Evolutionary conservation across 352 stramenopile genomes (phyloP), one percentile per base, ranked within the genome.

Genomic region (Phytophthora ohioensis): DNA sequence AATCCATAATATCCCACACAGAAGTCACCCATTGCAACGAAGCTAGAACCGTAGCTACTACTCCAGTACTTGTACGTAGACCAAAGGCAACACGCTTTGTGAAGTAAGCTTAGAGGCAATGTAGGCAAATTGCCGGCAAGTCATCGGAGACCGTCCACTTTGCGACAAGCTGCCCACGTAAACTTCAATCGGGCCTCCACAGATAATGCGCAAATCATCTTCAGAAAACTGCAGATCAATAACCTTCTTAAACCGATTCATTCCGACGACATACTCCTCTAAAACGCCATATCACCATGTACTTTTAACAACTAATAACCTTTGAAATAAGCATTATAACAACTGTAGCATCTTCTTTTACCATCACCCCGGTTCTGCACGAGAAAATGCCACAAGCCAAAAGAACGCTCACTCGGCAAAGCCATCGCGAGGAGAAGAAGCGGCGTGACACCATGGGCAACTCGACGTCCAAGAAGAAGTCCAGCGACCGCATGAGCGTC

Each of bases 401-500:
- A 47, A 39, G 12, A 35, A 53, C 42, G 49, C 60, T 73, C 66
- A 75, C 52, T 78, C 59, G 39, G 55, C 48, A 64, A 27, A 71
- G 42, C 42, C 42, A 64, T 53, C 48, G 27, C 63, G 13, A 58
- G 49, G 38, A 64, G 54, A 57, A 73, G 12, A 47, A 60, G 49
- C 39, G 42, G 21, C 21, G 21, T 27, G 21, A 27, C 21, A 27
- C 21, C 7, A 93, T 93, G 85, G 85, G 85, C 12, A 93, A 93
- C 76, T 85, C 82, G 43, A 78, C 85, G 67, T 88, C 76, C 31
- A 87, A 81, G 64, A 76, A 69, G 52, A 76, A 69, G 52, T 55
- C 57, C 13, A 45, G 34, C 36, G 38, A 6, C 51, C n/a, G 13
- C 34, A 51, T 34, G 8, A 43, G 8, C 34, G 46, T 21, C 12